Evolutionary conservation across 352 stramenopile genomes (phyloP).

Genomic region (Phytophthora syringae): DNA sequence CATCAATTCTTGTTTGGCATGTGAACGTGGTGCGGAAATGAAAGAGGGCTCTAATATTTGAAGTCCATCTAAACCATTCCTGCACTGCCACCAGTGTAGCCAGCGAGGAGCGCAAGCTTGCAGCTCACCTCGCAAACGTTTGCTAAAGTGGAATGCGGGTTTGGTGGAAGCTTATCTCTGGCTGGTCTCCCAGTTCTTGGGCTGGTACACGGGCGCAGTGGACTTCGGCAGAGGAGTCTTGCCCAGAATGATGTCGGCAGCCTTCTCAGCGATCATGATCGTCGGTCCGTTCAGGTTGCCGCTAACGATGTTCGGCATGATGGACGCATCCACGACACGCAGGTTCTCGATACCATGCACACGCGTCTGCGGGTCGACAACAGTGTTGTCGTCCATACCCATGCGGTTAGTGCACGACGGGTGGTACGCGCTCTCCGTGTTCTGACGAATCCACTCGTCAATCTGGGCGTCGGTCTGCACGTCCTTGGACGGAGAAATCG

Average conservation of each 20-base stretch:
- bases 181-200: conserved; percentile 73
- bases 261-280: conserved; percentile 95
- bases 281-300: conserved; percentile 95
- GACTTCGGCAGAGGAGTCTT: conserved; percentile 75
- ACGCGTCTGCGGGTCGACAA: conserved; percentile 88
- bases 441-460: conserved; percentile 84
- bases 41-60: neutral
- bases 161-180: conserved; percentile 72
- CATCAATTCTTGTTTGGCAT: too few relatives aligned
- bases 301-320: conserved; percentile 95
- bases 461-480: conserved; percentile 77
- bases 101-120: conserved; percentile 11
- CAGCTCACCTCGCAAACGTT: neutral
- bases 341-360: conserved; percentile 91
- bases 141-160: neutral
- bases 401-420: conserved; percentile 92
- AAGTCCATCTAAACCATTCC: neutral
- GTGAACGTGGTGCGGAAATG: neutral
- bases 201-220: conserved; percentile 72
- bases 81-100: neutral
- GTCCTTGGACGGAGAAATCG: conserved; percentile 73
- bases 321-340: conserved; percentile 92
- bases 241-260: conserved; percentile 91
- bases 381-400: conserved; percentile 80
- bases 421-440: conserved; percentile 90